phyloP scores from a whole-genome alignment of 352 stramenopile genomes.

The Globisporangium canariense region DNA sequence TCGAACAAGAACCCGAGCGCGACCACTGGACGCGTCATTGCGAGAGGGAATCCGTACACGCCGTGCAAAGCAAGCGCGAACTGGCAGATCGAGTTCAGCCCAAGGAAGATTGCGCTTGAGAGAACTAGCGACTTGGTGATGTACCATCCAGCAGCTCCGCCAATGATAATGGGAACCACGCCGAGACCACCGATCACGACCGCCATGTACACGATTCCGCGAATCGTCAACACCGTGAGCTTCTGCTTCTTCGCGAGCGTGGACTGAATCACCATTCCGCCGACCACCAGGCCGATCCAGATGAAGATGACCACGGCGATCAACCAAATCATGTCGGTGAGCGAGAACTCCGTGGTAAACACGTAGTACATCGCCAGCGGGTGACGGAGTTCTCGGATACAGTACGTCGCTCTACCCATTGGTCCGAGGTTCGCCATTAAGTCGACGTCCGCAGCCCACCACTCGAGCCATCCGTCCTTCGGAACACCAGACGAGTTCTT shows the following conservation, averaged over 20 bases:
- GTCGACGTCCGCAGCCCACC: constrained; percentile 67
- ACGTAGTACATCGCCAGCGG: constrained; percentile 82
- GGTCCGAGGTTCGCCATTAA: constrained; percentile 61
- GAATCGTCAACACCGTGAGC: constrained; percentile 46
- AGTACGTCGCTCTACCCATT: constrained; percentile 77
- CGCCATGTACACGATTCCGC: constrained; percentile 75
- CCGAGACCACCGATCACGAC: constrained; percentile 57
- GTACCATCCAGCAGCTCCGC: constrained; percentile 51
- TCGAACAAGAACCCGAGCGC: constrained; percentile 84
- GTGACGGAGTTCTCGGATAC: constrained; percentile 73
- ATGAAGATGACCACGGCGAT: constrained; percentile 47
- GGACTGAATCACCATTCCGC: constrained; percentile 41
- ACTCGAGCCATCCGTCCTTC: constrained; percentile 74
- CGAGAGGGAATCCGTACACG: constrained; percentile 52
- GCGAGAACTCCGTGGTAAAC: constrained; percentile 65
- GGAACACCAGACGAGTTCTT: constrained; percentile 37
- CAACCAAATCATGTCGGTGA: constrained; percentile 41
- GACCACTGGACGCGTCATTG: constrained; percentile 66
- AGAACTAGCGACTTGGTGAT: constrained; percentile 67
- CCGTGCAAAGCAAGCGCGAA: constrained; percentile 71
- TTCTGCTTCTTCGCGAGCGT: constrained; percentile 56
- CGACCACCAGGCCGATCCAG: constrained; percentile 53
- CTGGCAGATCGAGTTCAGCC: constrained; percentile 69
- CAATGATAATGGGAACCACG: constrained; percentile 52
- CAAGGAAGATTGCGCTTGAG: constrained; percentile 61